A percentile compares a stretch with the other conserved stretches of the same genome.
Conservation (phyloP, 306 rosid genomes). For the Luffa acutangula region DNA sequence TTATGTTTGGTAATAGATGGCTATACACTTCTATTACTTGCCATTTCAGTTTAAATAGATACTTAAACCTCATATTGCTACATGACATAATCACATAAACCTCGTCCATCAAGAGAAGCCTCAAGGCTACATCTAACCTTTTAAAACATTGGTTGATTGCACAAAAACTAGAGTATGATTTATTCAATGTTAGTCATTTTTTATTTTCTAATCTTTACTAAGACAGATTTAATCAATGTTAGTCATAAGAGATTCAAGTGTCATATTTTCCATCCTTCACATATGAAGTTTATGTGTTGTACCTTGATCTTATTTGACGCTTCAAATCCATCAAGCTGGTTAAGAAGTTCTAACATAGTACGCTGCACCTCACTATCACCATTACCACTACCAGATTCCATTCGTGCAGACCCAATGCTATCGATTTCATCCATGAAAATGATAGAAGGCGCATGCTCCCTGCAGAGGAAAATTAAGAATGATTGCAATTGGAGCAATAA, state of each 20-base stretch:
- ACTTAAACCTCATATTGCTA: not conserved
- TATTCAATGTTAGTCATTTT: not conserved
- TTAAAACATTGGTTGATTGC: not conserved
- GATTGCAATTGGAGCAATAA: not conserved
- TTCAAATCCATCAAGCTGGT: constrained; percentile 99
- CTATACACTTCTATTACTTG: not conserved
- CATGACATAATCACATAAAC: not conserved
- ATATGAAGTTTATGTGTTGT: not conserved
- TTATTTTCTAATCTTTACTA: not conserved
- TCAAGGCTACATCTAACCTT: not conserved
- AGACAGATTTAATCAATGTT: not conserved
- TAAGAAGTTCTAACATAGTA: constrained; percentile 98
- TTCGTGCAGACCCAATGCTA: constrained; percentile 97
- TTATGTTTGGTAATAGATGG: not conserved
- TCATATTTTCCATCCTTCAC: not conserved
- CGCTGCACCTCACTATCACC: constrained; percentile 99
- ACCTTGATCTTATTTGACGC: constrained; percentile 99
- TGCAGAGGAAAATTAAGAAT: constrained; percentile 20
- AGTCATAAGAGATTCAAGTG: not conserved
- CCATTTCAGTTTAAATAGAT: not conserved
- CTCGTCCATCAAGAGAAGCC: not conserved
- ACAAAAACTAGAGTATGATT: not conserved
- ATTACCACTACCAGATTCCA: constrained; percentile 99
- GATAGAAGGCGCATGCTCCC: constrained; percentile 99
- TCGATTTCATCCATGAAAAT: constrained; percentile 99